These are phyloP conservation scores for Suillus brevipes DNA, from an alignment of 768 basidiomycete genomes.

Conservation along the genomic window DNA sequence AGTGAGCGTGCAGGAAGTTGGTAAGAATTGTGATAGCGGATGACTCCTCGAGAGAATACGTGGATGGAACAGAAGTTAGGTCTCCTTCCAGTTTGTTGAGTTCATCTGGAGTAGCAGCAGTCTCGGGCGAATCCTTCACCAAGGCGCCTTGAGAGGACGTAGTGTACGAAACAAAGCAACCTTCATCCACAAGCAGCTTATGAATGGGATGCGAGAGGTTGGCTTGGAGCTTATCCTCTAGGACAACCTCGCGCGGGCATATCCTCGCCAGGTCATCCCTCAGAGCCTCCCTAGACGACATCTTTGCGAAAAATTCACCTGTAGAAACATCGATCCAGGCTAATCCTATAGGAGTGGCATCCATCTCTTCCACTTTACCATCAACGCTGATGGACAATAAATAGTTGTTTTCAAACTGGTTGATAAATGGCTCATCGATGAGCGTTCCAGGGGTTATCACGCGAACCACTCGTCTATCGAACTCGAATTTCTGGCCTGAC, in stretches of 20 bases:
- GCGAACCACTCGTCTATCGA: constrained; percentile 80
- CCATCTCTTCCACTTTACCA: constrained; percentile 5
- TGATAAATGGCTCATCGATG: constrained; percentile 87
- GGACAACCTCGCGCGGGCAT: constrained; percentile 78
- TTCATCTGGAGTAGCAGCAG: constrained; percentile 16
- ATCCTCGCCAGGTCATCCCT: constrained; percentile 84
- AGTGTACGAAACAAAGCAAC: constrained; percentile 53
- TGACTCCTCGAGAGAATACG: constrained; percentile 45
- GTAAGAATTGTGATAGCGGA: constrained; percentile 64
- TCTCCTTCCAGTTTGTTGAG: constrained; percentile 18
- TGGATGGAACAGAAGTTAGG: constrained; percentile 12
- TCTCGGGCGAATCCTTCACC: background rate
- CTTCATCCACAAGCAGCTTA: constrained; percentile 52
- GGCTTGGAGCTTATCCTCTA: constrained; percentile 44
- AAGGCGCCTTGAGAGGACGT: constrained; percentile 7
- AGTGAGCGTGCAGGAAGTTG: constrained; percentile 60
- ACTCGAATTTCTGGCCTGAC: constrained; percentile 54
- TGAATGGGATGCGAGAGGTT: constrained; percentile 47
- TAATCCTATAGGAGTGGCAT: constrained; percentile 50
- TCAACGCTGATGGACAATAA: constrained; percentile 62
- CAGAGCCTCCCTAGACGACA: constrained; percentile 50
- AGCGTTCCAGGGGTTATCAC: constrained; percentile 93
- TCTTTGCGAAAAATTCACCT: constrained; percentile 86
- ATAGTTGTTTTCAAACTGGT: constrained; percentile 87
- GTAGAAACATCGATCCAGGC: constrained; percentile 97